phyloP scores from a whole-genome alignment of 2,329 filamentous ascomycete species.

The Fusarium illudens region DNA sequence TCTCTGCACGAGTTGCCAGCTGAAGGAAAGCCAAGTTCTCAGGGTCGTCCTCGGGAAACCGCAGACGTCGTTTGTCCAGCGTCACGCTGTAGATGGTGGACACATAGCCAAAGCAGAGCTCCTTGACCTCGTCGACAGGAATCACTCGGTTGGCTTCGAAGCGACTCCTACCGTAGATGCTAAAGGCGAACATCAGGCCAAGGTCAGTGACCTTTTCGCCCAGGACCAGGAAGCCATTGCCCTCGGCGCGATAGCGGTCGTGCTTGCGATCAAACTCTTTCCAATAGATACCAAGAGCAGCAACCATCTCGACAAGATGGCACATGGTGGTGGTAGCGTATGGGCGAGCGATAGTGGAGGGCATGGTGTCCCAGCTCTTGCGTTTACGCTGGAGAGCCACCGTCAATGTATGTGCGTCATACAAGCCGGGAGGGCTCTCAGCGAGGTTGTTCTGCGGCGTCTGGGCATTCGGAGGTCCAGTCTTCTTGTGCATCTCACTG shows the following conservation, averaged over 20 bases:
- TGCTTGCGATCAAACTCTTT: conserved; percentile 62
- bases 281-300: conserved; percentile 66
- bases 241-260: conserved; percentile 63
- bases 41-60: conserved; percentile 51
- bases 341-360: conserved; percentile 55
- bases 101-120: conserved; percentile 64
- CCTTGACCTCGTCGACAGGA: conserved; percentile 62
- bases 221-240: conserved; percentile 62
- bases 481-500: conserved; percentile 31
- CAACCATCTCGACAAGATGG: conserved; percentile 63
- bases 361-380: conserved; percentile 63
- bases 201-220: conserved; percentile 58
- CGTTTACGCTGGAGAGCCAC: conserved; percentile 58
- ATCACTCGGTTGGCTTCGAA: conserved; percentile 62
- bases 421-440: conserved; percentile 36
- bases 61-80: conserved; percentile 51
- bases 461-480: conserved; percentile 30
- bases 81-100: conserved; percentile 60
- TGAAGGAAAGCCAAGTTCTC: conserved; percentile 55
- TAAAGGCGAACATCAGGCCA: conserved; percentile 64
- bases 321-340: conserved; percentile 65
- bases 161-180: conserved; percentile 57
- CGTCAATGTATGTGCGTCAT: conserved; percentile 51
- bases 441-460: conserved; percentile 34
- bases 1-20: conserved; percentile 59